A percentile compares a stretch with the other conserved stretches of the same genome.
These are phyloP conservation scores for Phytopythium helicoides DNA, from an alignment of 352 stramenopile species.

Conservation along the genomic window DNA sequence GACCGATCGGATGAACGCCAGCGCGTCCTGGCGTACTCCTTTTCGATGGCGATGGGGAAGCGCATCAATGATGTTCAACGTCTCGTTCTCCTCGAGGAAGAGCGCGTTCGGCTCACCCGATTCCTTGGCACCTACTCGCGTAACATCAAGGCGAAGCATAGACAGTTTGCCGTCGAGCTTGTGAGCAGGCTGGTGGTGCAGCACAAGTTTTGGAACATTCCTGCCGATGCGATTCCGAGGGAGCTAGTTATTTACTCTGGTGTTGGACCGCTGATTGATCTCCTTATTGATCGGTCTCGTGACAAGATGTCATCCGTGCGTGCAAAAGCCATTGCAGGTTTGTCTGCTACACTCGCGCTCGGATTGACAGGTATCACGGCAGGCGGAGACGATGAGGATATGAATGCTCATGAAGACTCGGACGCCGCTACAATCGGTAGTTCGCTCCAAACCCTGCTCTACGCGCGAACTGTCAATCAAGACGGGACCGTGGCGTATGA, in stretches of 20 bases:
- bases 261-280: conserved; percentile 53
- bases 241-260: conserved; percentile 40
- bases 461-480: conserved; percentile 21
- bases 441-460: conserved; percentile 55
- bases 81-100: conserved; percentile 40
- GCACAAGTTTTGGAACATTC: conserved; percentile 50
- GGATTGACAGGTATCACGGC: conserved; percentile 17
- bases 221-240: conserved; percentile 30
- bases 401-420: conserved; percentile 17
- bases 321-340: conserved; percentile 74
- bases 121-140: conserved; percentile 79
- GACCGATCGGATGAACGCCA: conserved; percentile 71
- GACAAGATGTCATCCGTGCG: conserved; percentile 82
- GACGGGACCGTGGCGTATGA: conserved; percentile 29
- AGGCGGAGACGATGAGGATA: conserved; percentile 13
- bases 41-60: conserved; percentile 33
- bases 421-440: conserved; percentile 36
- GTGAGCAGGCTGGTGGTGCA: conserved; percentile 66
- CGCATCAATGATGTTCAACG: conserved; percentile 12
- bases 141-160: conserved; percentile 68
- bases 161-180: conserved; percentile 81
- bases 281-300: conserved; percentile 68
- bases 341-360: conserved; percentile 60
- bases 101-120: conserved; percentile 53
- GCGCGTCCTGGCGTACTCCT: conserved; percentile 56